Evolutionary conservation across 495 filamentous ascomycete genomes (phyloP), one percentile per base, ranked within the genome.

Genomic region (Chaetomium tenue): DNA sequence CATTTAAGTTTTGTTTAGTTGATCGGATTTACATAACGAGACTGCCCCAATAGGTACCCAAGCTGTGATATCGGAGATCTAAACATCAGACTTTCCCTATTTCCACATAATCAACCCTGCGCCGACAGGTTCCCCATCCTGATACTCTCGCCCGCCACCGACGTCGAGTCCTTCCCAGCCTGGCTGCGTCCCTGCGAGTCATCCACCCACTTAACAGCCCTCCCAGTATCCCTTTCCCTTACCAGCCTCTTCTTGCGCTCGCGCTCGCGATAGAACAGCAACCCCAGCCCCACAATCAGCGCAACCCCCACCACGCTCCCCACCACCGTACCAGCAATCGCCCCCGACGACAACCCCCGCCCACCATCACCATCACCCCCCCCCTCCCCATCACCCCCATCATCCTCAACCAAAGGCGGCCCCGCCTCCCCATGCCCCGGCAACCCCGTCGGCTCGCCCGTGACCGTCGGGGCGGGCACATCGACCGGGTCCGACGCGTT

Each of bases 291-390:
- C 6, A 58, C 15, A 5, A 74, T 15, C 12, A 68, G 22, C 8
- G 58, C 54, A 11, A 70, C 61, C 12, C 77, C 79, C 7, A 75
- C 68, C 16, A 81, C 67, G 26, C 66, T 65, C 9, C 79, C 81
- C 16, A 84, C 71, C 26, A 78, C 78, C 30, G 78, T 76, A 33
- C 81, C 81, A 0, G 78, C 80, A 55, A 80, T 79, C 11, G 76
- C 76, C 12, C 78, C 80, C 2, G 66, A 72, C 23, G 79, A 79
- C 30, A 82, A 63, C 13, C 70, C 71, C 22, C 9, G 40, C 26
- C 30, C 23, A 15, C 40, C 40, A 15, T 5, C 40, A 15, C 9
- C 48, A 44, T 25, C 23, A 1, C 40, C 40, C 9, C 11, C 15
- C 11, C 11, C 46, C n/a, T 15, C 30, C 16, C 9, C 15, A 26